A percentile compares a stretch with the other conserved stretches of the same genome.
phyloP scores from a whole-genome alignment of 1,284 basidiomycete species.

The Leccinum pachyderme region DNA sequence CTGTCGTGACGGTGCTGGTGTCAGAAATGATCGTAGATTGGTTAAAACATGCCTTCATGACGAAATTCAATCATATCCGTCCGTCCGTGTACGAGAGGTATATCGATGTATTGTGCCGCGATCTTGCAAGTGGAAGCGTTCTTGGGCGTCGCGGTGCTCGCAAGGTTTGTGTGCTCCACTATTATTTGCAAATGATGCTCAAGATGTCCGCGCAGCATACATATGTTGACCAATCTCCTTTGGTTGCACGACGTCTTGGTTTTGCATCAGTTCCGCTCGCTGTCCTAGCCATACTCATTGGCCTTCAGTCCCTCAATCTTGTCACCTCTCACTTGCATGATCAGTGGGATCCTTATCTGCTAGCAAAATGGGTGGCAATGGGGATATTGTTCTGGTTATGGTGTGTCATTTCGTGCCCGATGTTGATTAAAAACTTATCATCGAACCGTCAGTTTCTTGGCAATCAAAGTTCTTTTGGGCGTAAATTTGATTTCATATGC shows the following conservation, averaged over 20 bases:
- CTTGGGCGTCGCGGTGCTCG: constrained; percentile 63
- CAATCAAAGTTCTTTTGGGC: constrained; percentile 86
- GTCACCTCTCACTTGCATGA: constrained; percentile 47
- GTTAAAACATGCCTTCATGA: constrained; percentile 99
- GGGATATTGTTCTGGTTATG: constrained; percentile 78
- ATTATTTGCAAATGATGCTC: constrained; percentile 5
- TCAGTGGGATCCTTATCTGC: constrained; percentile 36
- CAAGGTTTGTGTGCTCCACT: constrained; percentile 49
- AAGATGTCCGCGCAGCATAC: constrained; percentile 54
- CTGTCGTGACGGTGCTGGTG: constrained; percentile 85
- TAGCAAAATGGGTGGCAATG: constrained; percentile 66
- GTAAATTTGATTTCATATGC: constrained; percentile 86
- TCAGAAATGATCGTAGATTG: constrained; percentile 98
- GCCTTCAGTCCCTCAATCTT: constrained; percentile 75
- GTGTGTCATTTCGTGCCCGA: constrained; percentile 39
- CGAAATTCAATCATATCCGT: constrained; percentile 95
- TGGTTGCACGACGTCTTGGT: constrained; percentile 90
- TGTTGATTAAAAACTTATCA: not conserved
- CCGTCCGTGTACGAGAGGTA: constrained; percentile 95
- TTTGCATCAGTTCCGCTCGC: constrained; percentile 93
- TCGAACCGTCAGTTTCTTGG: constrained; percentile 57
- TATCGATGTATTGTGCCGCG: constrained; percentile 93
- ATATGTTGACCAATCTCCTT: constrained; percentile 94
- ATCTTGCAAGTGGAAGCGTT: constrained; percentile 82
- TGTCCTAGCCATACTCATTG: constrained; percentile 87